Percentiles rank a stretch among this genome's conserved stretches.
Conservation (phyloP, 176 grass and related monocot genomes). For the Cenchrus americanus region DNA sequence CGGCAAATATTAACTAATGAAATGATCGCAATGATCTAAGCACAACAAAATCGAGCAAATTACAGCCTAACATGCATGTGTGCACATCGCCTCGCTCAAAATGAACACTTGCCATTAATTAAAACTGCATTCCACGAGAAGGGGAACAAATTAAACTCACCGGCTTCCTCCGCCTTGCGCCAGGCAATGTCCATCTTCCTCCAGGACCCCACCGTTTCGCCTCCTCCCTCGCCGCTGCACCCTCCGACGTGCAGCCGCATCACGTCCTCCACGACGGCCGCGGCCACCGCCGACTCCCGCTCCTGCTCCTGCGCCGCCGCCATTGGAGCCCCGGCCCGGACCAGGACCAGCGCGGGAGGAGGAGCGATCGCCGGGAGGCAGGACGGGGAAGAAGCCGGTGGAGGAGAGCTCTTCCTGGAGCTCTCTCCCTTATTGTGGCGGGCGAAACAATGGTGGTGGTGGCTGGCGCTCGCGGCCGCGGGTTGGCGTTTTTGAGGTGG, state of each 20-base stretch:
- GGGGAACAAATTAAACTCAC: slow-evolving; percentile 39
- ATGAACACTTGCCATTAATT: background rate
- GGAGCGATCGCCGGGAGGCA: slow-evolving; percentile 11
- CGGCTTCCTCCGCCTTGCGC: slow-evolving; percentile 66
- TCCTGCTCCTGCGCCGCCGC: slow-evolving; percentile 45
- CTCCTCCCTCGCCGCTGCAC: background rate
- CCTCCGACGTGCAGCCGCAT: slow-evolving; percentile 25
- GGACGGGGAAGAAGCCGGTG: slow-evolving; percentile 29
- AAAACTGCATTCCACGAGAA: background rate
- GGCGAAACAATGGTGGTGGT: slow-evolving; percentile 33
- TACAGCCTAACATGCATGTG: background rate
- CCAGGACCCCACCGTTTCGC: slow-evolving; percentile 7
- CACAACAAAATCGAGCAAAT: background rate
- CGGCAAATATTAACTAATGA: background rate
- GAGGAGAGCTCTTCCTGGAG: slow-evolving; percentile 27
- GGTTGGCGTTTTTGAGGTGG: slow-evolving; percentile 42
- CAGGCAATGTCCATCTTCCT: slow-evolving; percentile 59
- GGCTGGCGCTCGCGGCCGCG: slow-evolving; percentile 49
- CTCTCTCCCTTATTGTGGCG: slow-evolving; percentile 18
- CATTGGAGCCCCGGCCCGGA: slow-evolving; percentile 32
- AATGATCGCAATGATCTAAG: background rate
- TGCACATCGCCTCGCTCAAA: background rate
- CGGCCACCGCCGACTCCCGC: slow-evolving; percentile 39
- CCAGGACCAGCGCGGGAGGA: slow-evolving; percentile 24
- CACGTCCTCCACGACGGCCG: slow-evolving; percentile 38